A percentile compares a stretch with the other conserved stretches of the same genome.
Conservation (phyloP, 306 rosid species). For the Cucumis melo region DNA sequence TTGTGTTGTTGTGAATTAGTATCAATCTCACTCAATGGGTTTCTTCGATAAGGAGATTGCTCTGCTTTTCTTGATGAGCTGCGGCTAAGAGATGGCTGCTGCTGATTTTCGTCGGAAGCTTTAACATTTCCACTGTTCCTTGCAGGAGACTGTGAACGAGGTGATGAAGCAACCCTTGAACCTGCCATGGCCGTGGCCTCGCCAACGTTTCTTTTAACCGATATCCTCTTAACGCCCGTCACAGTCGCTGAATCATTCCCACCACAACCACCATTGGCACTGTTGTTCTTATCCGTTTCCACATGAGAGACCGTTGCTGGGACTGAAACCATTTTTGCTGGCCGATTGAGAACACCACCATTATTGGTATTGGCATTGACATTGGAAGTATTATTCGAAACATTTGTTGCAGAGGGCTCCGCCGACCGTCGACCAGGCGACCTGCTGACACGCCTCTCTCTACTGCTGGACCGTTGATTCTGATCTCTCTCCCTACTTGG, state of each 20-base stretch:
- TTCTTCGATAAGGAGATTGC: slow-evolving; percentile 79
- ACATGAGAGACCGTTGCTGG: slow-evolving; percentile 72
- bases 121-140: slow-evolving; percentile 26
- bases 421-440: slow-evolving; percentile 72
- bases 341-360: slow-evolving; percentile 7
- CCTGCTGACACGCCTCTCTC: slow-evolving; percentile 77
- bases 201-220: slow-evolving; percentile 63
- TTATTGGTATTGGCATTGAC: slow-evolving; percentile 7
- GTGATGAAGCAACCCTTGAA: slow-evolving; percentile 56
- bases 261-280: slow-evolving; percentile 19
- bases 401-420: slow-evolving; percentile 6
- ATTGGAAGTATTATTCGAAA: slow-evolving; percentile 6
- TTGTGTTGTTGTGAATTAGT: slow-evolving; percentile 44
- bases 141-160: slow-evolving; percentile 66
- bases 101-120: slow-evolving; percentile 23
- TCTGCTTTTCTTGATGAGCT: slow-evolving; percentile 78
- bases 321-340: slow-evolving; percentile 91
- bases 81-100: slow-evolving; percentile 60
- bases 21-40: slow-evolving; percentile 72
- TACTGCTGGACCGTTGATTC: slow-evolving; percentile 51
- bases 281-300: slow-evolving; percentile 76
- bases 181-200: slow-evolving; percentile 18
- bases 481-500: slow-evolving; percentile 86
- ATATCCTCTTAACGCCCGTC: slow-evolving; percentile 39
- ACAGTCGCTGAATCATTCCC: slow-evolving; percentile 24